A percentile compares a stretch with the other conserved stretches of the same genome.
Conservation (phyloP, 202 grass and related monocot genomes). For the Zizania palustris region DNA sequence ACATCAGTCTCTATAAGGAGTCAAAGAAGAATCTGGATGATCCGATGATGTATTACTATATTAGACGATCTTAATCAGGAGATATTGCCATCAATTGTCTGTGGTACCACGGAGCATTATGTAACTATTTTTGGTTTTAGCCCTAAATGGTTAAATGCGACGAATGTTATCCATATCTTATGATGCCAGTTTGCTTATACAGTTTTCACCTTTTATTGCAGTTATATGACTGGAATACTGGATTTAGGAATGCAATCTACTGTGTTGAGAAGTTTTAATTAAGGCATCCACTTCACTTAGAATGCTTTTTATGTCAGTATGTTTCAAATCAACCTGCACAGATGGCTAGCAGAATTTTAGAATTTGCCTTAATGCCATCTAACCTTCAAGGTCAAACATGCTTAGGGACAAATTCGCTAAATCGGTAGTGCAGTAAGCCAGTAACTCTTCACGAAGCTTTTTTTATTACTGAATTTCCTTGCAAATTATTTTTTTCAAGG, state of each 20-base stretch:
- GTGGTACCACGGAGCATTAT: not conserved
- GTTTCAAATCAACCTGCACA: constrained; percentile 13
- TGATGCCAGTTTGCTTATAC: not conserved
- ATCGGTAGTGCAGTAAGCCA: not conserved
- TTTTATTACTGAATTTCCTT: not conserved
- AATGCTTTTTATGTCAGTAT: constrained; percentile 2
- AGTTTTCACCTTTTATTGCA: not conserved
- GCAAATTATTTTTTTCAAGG: not conserved
- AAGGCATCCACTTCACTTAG: constrained; percentile 26
- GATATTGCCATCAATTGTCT: not conserved
- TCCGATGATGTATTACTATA: not conserved
- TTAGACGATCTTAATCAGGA: constrained; percentile 23
- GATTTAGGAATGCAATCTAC: constrained; percentile 17
- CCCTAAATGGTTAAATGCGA: not conserved
- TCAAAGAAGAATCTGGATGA: not conserved
- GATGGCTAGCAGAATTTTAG: not conserved
- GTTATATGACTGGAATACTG: not conserved
- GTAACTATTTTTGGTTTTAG: constrained; percentile 24
- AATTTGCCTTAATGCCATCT: constrained; percentile 24
- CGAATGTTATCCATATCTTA: not conserved
- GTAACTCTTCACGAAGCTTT: constrained; percentile 5
- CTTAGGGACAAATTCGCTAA: constrained; percentile 3
- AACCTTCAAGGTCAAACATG: not conserved
- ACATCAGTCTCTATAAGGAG: too few species aligned
- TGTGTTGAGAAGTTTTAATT: constrained; percentile 17